These are phyloP conservation scores for Vickermania spadyakhi DNA, from an alignment of 208 protist species.

Conservation along the genomic window DNA sequence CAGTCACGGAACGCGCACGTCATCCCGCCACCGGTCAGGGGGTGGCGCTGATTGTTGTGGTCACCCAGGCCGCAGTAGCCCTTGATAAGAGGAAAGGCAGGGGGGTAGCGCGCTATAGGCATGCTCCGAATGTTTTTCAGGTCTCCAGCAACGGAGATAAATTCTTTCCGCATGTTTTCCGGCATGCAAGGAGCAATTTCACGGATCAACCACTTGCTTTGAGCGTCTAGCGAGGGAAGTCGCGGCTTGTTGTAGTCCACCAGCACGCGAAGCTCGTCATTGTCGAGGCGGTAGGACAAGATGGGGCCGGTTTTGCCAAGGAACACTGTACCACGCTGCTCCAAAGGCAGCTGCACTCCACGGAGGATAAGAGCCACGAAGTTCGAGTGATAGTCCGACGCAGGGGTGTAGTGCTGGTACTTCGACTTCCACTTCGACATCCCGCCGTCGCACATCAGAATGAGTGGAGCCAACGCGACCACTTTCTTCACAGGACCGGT, in stretches of 20 bases:
- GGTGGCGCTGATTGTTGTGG: slow-evolving; percentile 92
- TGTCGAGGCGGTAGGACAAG: slow-evolving; percentile 84
- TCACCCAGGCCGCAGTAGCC: slow-evolving; percentile 91
- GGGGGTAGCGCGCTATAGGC: slow-evolving; percentile 66
- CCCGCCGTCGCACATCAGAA: slow-evolving; percentile 92
- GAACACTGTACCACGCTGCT: slow-evolving; percentile 87
- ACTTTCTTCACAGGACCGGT: slow-evolving; percentile 18
- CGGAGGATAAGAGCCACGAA: slow-evolving; percentile 85
- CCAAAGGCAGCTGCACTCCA: slow-evolving; percentile 52
- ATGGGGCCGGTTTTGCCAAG: slow-evolving; percentile 86
- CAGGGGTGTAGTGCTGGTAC: slow-evolving; percentile 74
- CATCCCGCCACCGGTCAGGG: slow-evolving; percentile 90
- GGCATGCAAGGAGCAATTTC: slow-evolving; percentile 80
- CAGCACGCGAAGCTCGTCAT: slow-evolving; percentile 69
- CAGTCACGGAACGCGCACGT: slow-evolving; percentile 88
- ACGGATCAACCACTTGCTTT: slow-evolving; percentile 73
- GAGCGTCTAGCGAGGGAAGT: slow-evolving; percentile 56
- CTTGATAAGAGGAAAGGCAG: slow-evolving; percentile 54
- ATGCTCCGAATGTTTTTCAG: slow-evolving; percentile 65
- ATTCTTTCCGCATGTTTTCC: slow-evolving; percentile 54
- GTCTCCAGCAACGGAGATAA: slow-evolving; percentile 49
- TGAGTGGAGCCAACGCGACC: slow-evolving; percentile 65
- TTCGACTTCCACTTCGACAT: slow-evolving; percentile 87
- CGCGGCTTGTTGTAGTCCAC: slow-evolving; percentile 80
- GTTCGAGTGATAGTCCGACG: slow-evolving; percentile 75